Evolutionary conservation across 169 alveolate species (phyloP).

Genomic region (Amoebophrya sp.): DNA sequence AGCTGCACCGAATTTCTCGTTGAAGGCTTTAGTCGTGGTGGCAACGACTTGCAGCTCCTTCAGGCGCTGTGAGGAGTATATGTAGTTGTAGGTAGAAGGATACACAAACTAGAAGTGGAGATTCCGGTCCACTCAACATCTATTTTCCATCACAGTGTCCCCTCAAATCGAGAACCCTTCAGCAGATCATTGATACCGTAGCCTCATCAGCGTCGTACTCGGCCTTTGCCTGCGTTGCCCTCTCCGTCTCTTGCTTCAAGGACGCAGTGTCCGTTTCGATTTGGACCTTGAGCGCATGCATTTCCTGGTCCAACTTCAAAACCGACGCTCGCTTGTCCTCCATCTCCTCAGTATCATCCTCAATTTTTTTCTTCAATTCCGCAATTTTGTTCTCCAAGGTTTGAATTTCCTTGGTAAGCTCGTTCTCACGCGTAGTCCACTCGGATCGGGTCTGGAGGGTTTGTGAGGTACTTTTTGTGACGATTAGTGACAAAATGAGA

Average conservation of each 20-base stretch:
- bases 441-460: background rate
- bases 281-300: slow-evolving; percentile 21
- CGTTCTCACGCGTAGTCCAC: background rate
- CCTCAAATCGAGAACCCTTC: too few species aligned
- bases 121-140: too few species aligned
- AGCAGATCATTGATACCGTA: too few species aligned
- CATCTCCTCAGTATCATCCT: slow-evolving; percentile 20
- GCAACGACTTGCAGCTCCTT: background rate
- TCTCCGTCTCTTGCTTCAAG: background rate
- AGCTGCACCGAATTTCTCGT: background rate
- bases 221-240: background rate
- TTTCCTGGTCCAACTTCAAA: slow-evolving; percentile 2
- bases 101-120: too few species aligned
- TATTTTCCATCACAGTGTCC: too few species aligned
- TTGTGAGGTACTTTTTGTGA: too few species aligned
- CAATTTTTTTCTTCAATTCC: background rate
- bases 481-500: too few species aligned
- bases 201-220: slow-evolving; percentile 6
- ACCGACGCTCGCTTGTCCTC: background rate
- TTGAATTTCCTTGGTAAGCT: background rate
- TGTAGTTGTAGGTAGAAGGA: too few species aligned
- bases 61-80: too few species aligned
- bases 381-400: background rate
- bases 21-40: background rate
- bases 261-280: background rate